These are phyloP conservation scores for Blastocystis sp. DNA, from an alignment of 352 stramenopile species.

Conservation along the genomic window DNA sequence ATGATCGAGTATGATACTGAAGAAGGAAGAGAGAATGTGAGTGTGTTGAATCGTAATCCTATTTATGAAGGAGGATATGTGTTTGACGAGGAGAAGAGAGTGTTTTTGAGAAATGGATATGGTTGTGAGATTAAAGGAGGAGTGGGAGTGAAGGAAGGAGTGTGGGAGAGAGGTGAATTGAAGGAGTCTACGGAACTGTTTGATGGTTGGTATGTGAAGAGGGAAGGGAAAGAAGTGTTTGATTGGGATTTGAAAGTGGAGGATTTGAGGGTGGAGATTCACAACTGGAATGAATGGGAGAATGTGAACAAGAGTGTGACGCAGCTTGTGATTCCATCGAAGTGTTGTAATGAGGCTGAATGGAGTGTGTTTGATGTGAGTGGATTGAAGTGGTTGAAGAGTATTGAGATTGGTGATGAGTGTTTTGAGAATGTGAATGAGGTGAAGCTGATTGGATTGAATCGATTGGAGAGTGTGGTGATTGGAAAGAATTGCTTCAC, in stretches of 20 bases:
- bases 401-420: neutral
- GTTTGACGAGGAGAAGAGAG: neutral
- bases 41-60: neutral
- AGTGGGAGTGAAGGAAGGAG: neutral
- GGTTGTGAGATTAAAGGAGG: conserved; percentile 13
- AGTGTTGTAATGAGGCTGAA: neutral
- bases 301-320: neutral
- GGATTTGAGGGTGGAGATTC: neutral
- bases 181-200: neutral
- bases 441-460: neutral
- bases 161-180: neutral
- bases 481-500: neutral
- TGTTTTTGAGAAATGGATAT: neutral
- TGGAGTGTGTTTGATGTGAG: neutral
- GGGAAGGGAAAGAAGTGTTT: neutral
- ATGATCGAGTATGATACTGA: conserved; percentile 40
- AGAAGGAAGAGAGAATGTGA: neutral
- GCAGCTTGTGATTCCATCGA: neutral
- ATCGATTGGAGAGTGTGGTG: neutral
- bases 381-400: neutral
- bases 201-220: neutral
- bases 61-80: conserved; percentile 11
- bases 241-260: neutral
- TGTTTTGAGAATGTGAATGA: neutral
- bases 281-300: neutral